phyloP scores from a whole-genome alignment of 768 basidiomycete species.

The Lentinus brumalis region DNA sequence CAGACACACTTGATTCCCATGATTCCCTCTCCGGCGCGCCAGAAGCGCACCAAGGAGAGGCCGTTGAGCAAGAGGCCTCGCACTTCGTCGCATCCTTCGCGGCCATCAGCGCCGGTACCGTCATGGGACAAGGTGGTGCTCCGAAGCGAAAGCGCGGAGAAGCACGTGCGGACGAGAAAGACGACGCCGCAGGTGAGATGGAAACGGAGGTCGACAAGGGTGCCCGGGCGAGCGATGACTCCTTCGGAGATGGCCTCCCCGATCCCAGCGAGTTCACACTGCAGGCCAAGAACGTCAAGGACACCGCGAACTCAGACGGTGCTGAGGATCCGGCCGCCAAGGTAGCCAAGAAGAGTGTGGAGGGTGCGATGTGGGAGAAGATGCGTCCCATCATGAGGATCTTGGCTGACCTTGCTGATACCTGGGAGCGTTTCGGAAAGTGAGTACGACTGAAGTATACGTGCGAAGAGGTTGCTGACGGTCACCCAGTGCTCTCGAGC shows the following conservation, averaged over 20 bases:
- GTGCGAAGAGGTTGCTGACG: background rate
- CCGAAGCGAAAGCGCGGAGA: slow-evolving; percentile 21
- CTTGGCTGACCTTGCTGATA: slow-evolving; percentile 38
- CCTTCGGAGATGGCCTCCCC: slow-evolving; percentile 26
- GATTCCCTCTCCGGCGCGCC: slow-evolving; percentile 38
- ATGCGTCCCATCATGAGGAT: slow-evolving; percentile 37
- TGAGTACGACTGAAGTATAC: slow-evolving; percentile 1
- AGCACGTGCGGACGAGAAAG: slow-evolving; percentile 25
- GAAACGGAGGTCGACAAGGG: slow-evolving; percentile 25
- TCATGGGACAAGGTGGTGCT: slow-evolving; percentile 26
- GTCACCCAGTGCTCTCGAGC: slow-evolving; percentile 36
- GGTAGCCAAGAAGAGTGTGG: slow-evolving; percentile 31
- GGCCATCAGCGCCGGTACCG: slow-evolving; percentile 34
- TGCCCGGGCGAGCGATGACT: slow-evolving; percentile 23
- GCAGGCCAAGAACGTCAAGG: slow-evolving; percentile 32
- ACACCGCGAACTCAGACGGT: slow-evolving; percentile 22
- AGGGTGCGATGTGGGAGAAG: slow-evolving; percentile 36
- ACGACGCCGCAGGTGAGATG: slow-evolving; percentile 22
- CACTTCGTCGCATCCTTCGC: slow-evolving; percentile 37
- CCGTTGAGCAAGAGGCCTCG: slow-evolving; percentile 41
- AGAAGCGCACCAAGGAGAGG: slow-evolving; percentile 39
- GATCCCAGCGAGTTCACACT: slow-evolving; percentile 33
- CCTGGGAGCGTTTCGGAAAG: slow-evolving; percentile 44
- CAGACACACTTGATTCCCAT: slow-evolving; percentile 33
- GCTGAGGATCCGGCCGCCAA: slow-evolving; percentile 32